These are phyloP conservation scores for Alternaria sp. DNA, from an alignment of 2,329 filamentous ascomycete species.

Conservation along the genomic window DNA sequence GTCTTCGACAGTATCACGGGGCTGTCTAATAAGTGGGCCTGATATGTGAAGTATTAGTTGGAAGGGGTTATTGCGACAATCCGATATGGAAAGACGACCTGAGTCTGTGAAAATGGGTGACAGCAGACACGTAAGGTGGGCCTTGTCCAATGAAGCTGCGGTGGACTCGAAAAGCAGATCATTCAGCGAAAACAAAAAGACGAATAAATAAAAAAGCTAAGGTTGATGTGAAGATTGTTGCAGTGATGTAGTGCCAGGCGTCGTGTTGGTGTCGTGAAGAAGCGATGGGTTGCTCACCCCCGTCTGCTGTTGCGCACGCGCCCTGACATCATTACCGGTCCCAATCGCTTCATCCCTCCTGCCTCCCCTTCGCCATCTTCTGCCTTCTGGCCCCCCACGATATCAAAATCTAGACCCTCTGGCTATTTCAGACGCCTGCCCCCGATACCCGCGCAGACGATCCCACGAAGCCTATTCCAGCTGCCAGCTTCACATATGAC, in stretches of 20 bases:
- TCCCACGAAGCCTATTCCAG: neutral
- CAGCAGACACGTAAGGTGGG: neutral
- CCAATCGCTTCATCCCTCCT: neutral
- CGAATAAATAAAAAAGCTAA: no score
- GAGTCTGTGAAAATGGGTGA: neutral
- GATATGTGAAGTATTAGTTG: no score
- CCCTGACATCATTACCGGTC: slow-evolving; percentile 2
- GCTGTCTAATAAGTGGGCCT: neutral
- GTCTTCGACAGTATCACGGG: no score
- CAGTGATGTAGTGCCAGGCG: neutral
- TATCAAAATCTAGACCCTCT: slow-evolving; percentile 8
- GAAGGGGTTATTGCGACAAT: neutral
- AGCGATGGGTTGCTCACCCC: neutral
- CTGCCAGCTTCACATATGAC: slow-evolving; percentile 15
- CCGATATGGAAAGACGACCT: neutral
- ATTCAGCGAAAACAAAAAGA: no score
- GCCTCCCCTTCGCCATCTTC: neutral
- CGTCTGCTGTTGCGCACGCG: neutral
- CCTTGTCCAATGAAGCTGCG: neutral
- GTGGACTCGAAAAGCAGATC: neutral
- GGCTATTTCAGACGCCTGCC: neutral
- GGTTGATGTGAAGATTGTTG: no score
- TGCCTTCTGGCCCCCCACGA: neutral
- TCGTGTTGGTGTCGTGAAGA: neutral
- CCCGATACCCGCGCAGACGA: neutral